Evolutionary conservation across 1,284 basidiomycete species (phyloP).

Genomic region (Cystobasidiaceae sp.): DNA sequence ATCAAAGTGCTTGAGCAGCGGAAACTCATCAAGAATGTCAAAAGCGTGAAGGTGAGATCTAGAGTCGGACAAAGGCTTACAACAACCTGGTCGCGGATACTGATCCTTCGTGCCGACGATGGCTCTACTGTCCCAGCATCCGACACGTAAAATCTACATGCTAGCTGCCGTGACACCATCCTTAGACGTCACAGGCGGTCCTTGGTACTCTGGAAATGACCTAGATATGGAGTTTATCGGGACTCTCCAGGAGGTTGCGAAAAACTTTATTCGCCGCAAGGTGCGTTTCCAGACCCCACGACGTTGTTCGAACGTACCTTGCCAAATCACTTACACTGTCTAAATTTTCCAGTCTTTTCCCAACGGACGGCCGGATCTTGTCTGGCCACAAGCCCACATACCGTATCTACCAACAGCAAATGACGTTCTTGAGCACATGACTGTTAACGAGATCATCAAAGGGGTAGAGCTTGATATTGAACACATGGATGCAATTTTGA

Average conservation of each 20-base stretch:
- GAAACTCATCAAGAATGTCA: constrained; percentile 79
- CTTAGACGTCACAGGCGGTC: constrained; percentile 81
- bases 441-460: constrained; percentile 67
- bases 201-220: constrained; percentile 94
- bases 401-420: constrained; percentile 61
- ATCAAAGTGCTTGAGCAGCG: constrained; percentile 78
- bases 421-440: constrained; percentile 59
- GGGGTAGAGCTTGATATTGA: constrained; percentile 74
- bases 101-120: too few relatives aligned
- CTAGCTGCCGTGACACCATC: constrained; percentile 79
- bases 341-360: constrained; percentile 32
- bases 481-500: constrained; percentile 77
- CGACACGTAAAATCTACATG: constrained; percentile 92
- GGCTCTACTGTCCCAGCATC: too few relatives aligned
- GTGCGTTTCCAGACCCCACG: constrained; percentile 49
- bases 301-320: not conserved
- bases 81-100: not conserved
- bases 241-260: constrained; percentile 65
- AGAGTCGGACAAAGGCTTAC: too few relatives aligned
- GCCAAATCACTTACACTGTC: not conserved
- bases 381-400: constrained; percentile 68
- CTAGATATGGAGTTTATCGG: constrained; percentile 87
- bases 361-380: constrained; percentile 19
- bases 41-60: constrained; percentile 61
- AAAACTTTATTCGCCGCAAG: constrained; percentile 68